A percentile compares a stretch with the other conserved stretches of the same genome.
Evolutionary conservation across 1,139 yeast species (phyloP).

Genomic region (Komagataea norvegica): DNA sequence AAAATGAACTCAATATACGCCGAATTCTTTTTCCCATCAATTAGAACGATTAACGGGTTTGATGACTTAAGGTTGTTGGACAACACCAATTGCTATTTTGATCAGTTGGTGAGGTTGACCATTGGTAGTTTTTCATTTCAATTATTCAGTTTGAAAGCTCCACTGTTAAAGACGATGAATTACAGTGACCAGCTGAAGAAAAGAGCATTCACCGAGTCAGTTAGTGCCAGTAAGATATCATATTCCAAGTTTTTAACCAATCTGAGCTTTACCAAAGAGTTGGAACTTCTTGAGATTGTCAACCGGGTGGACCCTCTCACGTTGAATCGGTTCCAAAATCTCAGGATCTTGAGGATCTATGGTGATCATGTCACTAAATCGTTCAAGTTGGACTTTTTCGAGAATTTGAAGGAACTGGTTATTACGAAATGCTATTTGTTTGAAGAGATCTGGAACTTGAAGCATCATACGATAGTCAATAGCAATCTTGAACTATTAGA

Average conservation of each 20-base stretch:
- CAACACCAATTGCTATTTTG: constrained; percentile 20
- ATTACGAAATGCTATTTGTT: constrained; percentile 14
- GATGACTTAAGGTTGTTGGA: constrained; percentile 20
- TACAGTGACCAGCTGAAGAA: constrained; percentile 16
- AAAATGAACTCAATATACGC: constrained; percentile 16
- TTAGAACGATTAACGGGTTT: constrained; percentile 14
- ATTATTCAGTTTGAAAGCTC: constrained; percentile 18
- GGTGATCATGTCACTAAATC: constrained; percentile 14
- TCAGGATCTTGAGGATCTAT: constrained; percentile 15
- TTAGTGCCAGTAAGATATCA: constrained; percentile 14
- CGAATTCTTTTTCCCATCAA: constrained; percentile 18
- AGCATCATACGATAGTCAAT: background rate
- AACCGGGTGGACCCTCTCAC: constrained; percentile 12
- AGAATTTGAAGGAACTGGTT: constrained; percentile 10
- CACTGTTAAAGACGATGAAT: constrained; percentile 13
- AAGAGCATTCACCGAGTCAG: constrained; percentile 15
- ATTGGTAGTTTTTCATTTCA: constrained; percentile 21
- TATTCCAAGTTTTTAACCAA: constrained; percentile 14
- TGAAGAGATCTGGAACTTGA: constrained; percentile 4
- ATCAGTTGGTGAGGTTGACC: constrained; percentile 13
- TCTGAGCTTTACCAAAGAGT: constrained; percentile 9
- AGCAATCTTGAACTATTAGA: constrained; percentile 6
- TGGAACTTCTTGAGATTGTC: constrained; percentile 15
- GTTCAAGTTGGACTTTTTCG: constrained; percentile 10
- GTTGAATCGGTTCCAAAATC: constrained; percentile 10